Percentiles rank a stretch among this genome's conserved stretches.
phyloP scores from a whole-genome alignment of 2,329 filamentous ascomycete genomes.

The Fusarium lateritium region DNA sequence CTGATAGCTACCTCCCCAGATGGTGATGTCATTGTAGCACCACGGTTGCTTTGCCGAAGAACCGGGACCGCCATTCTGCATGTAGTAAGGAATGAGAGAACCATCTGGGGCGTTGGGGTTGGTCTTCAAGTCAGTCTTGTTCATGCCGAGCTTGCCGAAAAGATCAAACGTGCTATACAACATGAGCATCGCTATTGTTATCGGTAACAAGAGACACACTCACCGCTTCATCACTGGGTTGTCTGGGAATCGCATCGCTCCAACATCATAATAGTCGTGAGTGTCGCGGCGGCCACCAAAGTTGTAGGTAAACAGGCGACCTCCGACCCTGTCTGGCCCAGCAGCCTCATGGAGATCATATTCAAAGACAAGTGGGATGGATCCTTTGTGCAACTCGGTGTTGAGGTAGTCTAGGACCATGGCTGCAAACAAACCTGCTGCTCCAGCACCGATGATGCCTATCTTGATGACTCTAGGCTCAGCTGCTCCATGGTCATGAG shows the following conservation, averaged over 20 bases:
- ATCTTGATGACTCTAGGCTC: slow-evolving; percentile 4
- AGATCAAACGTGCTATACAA: slow-evolving; percentile 5
- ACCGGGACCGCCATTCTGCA: slow-evolving; percentile 2
- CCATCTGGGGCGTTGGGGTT: slow-evolving; percentile 12
- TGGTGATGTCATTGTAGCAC: slow-evolving; percentile 21
- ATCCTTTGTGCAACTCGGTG: background rate
- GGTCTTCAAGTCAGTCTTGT: slow-evolving; percentile 5
- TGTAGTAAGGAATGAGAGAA: slow-evolving; percentile 21
- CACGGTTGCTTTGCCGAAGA: slow-evolving; percentile 10
- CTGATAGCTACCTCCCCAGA: slow-evolving; percentile 9
- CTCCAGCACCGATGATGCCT: slow-evolving; percentile 28
- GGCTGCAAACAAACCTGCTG: slow-evolving; percentile 20
- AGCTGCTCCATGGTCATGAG: background rate
- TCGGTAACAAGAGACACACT: background rate
- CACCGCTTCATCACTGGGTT: slow-evolving; percentile 29
- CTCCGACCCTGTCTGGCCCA: slow-evolving; percentile 4
- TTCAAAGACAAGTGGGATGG: background rate
- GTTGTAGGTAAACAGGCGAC: slow-evolving; percentile 32
- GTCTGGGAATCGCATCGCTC: slow-evolving; percentile 32
- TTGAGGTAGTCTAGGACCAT: slow-evolving; percentile 27
- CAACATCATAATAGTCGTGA: slow-evolving; percentile 36
- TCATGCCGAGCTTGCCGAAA: background rate
- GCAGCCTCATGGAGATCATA: slow-evolving; percentile 36
- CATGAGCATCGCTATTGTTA: fast-evolving
- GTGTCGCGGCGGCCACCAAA: slow-evolving; percentile 6